Evolutionary conservation across 805 yeast species (phyloP).

Genomic region (Yamadazyma takamatsuzukensis): DNA sequence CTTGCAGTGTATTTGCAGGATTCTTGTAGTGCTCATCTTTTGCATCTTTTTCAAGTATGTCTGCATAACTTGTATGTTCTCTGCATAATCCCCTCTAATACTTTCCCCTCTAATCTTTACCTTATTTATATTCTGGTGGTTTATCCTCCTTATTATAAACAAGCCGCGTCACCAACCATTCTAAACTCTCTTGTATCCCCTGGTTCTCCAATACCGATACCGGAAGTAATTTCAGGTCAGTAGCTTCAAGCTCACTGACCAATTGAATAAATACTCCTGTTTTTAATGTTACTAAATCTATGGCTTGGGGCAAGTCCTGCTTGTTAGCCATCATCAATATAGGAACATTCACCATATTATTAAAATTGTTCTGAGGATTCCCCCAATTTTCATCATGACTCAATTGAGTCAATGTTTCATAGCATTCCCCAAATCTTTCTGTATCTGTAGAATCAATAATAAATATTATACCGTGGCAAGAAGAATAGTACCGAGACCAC

Average conservation of each 20-base stretch:
- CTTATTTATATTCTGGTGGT: constrained; percentile 50
- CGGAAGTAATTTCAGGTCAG: constrained; percentile 87
- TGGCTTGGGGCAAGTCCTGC: constrained; percentile 64
- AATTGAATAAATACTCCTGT: constrained; percentile 77
- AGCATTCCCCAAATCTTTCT: constrained; percentile 78
- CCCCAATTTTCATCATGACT: constrained; percentile 44
- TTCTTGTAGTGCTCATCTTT: no score
- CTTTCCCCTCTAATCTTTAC: not conserved
- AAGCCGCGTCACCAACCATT: constrained; percentile 78
- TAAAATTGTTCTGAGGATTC: constrained; percentile 14
- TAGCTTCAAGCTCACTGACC: constrained; percentile 81
- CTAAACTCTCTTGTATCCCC: constrained; percentile 83
- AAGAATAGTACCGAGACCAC: constrained; percentile 84
- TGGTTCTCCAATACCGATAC: constrained; percentile 81
- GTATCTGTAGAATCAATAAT: constrained; percentile 90
- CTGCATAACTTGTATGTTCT: no score
- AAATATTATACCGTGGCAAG: constrained; percentile 88
- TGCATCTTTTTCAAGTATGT: no score
- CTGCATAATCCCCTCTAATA: no score
- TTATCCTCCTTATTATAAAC: constrained; percentile 60
- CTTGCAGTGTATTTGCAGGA: no score
- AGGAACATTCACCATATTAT: constrained; percentile 60
- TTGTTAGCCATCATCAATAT: constrained; percentile 93
- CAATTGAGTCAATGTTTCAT: constrained; percentile 53
- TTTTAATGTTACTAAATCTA: constrained; percentile 55